Evolutionary conservation across 1,284 basidiomycete species (phyloP), one percentile per base, ranked within the genome.

Genomic region (Malassezia obtusa): DNA sequence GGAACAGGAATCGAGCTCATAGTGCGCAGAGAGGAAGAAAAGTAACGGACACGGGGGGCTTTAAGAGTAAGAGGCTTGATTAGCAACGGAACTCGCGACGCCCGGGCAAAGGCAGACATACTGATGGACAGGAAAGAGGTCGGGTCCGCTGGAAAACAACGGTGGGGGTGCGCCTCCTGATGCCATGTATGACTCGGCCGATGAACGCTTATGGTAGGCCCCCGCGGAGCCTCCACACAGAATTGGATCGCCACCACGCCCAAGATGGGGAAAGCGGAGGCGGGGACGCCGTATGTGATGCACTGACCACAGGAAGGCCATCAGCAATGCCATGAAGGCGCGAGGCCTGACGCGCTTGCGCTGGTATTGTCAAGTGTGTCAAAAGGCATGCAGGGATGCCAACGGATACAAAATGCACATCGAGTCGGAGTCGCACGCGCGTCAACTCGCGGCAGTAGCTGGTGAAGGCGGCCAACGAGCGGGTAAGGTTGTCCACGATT

Each of bases 401-500:
- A 71, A 73, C 50, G 71, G 67, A 5, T 73, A 65, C 56, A 64
- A 64, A 52, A 72, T 71, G 71, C 88, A 91, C 74, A 81, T 85
- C 15, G 80, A 83, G 55, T 88, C 86, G 28, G 89, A 91, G 75
- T 78, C 83, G 1, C 94, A 98, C 77, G 79, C 96, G 51, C 83
- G 94, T 11, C 90, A 95, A 77, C 94, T 98, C 84, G 82, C 96
- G 57, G 84, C 90, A 28, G 85, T 96, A 14, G 59, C 62, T 0
- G 65, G 64, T 28, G 55, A 60, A 44, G 44, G 44, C 17, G 92
- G 91, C 24, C 89, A 94, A 75, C 80, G 87, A 69, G 90, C 92
- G 4, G 88, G 88, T 19, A 82, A 81, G 65, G 87, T 94, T 65
- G 95, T 99, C 60, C 80, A 86, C 50, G 84, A 88, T 73, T 98